These are phyloP conservation scores for Galerina sulciceps DNA, from an alignment of 768 basidiomycete genomes.

Conservation along the genomic window DNA sequence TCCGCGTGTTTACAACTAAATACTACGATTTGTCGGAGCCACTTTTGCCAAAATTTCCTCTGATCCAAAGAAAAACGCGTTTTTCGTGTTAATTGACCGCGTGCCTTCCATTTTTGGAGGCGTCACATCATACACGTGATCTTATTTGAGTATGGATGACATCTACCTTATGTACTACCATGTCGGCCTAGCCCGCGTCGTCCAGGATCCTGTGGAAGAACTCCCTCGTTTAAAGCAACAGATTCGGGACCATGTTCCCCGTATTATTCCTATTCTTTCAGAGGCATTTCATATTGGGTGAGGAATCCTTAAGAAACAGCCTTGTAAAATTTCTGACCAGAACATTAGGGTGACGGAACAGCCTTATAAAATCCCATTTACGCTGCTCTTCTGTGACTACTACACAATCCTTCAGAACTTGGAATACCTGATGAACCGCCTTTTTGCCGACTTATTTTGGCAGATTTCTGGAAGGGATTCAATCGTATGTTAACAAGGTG, in stretches of 20 bases:
- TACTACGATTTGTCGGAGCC: too few relatives aligned
- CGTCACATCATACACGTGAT: too few relatives aligned
- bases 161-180: too few relatives aligned
- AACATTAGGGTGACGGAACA: conserved; percentile 81
- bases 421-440: conserved; percentile 45
- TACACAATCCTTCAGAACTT: conserved; percentile 54
- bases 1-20: too few relatives aligned
- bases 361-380: conserved; percentile 94
- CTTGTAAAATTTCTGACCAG: conserved; percentile 13
- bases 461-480: conserved; percentile 94
- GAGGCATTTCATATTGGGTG: conserved; percentile 81
- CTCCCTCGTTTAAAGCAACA: conserved; percentile 67
- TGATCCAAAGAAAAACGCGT: too few relatives aligned
- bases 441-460: conserved; percentile 73
- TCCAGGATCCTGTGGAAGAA: conserved; percentile 73
- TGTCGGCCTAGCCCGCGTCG: conserved; percentile 3
- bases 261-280: conserved; percentile 65
- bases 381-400: conserved; percentile 74
- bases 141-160: too few relatives aligned
- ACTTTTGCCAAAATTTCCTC: too few relatives aligned
- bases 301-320: conserved; percentile 3
- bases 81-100: too few relatives aligned
- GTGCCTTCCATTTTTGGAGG: too few relatives aligned
- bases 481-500: conserved; percentile 83
- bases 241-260: conserved; percentile 61